Conservation (phyloP, 2,329 filamentous ascomycete species). For the Aureobasidium namibiae region DNA sequence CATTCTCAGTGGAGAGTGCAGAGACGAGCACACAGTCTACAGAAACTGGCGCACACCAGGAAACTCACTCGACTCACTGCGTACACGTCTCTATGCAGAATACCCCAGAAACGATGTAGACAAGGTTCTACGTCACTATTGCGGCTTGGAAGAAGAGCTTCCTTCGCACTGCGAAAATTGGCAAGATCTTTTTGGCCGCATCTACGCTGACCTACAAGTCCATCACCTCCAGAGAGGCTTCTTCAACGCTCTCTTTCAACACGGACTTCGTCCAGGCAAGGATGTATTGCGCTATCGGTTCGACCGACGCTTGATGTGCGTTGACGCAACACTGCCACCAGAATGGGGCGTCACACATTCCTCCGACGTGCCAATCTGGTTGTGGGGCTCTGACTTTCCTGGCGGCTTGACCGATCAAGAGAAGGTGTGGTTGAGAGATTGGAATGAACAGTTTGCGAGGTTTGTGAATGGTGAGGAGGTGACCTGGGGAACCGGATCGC, state of each 20-base stretch:
- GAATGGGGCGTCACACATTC: constrained; percentile 48
- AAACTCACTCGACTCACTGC: constrained; percentile 34
- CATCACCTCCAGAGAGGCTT: constrained; percentile 47
- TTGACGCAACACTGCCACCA: constrained; percentile 33
- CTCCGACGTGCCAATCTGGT: constrained; percentile 47
- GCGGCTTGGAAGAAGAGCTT: constrained; percentile 20
- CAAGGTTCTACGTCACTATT: constrained; percentile 29
- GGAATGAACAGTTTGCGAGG: constrained; percentile 30
- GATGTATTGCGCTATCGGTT: constrained; percentile 46
- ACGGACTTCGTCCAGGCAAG: constrained; percentile 32
- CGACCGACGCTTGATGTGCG: constrained; percentile 43
- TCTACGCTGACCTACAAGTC: constrained; percentile 51
- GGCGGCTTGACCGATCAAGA: constrained; percentile 34
- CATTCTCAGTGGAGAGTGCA: constrained; percentile 48
- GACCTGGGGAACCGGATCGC: constrained; percentile 28
- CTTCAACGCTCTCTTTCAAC: constrained; percentile 34
- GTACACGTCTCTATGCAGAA: constrained; percentile 42
- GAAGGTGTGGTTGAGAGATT: constrained; percentile 33
- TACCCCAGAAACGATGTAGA: constrained; percentile 40
- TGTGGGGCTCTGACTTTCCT: constrained; percentile 42
- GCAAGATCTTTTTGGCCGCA: constrained; percentile 44
- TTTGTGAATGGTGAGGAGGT: constrained; percentile 34
- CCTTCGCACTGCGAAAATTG: constrained; percentile 36
- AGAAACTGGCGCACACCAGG: constrained; percentile 41
- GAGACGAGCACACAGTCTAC: constrained; percentile 47